These are phyloP conservation scores for Amanita polypyramis DNA, from an alignment of 768 basidiomycete genomes.

Conservation along the genomic window DNA sequence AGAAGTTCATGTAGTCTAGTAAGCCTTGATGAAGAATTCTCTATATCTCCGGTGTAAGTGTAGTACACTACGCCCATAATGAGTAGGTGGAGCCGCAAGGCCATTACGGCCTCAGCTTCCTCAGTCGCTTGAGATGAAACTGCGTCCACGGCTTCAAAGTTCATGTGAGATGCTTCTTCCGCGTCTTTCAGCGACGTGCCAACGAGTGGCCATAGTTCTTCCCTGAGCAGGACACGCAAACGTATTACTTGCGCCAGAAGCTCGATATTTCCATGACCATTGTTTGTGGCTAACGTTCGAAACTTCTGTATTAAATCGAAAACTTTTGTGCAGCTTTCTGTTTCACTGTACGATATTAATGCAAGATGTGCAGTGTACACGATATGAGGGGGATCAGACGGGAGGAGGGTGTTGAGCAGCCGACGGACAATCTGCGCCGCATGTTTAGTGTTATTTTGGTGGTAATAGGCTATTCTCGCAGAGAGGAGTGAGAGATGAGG, in stretches of 20 bases:
- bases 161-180: conserved; percentile 40
- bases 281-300: conserved; percentile 16
- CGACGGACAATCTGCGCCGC: conserved; percentile 50
- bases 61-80: conserved; percentile 51
- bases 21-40: conserved; percentile 39
- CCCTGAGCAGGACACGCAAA: conserved; percentile 43
- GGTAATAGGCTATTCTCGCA: conserved; percentile 41
- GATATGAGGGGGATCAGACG: conserved; percentile 40
- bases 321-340: conserved; percentile 13
- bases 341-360: conserved; percentile 27
- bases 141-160: conserved; percentile 12
- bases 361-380: conserved; percentile 47
- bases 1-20: conserved; percentile 55
- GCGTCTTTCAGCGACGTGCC: conserved; percentile 33
- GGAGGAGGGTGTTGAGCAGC: conserved; percentile 29
- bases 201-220: conserved; percentile 45
- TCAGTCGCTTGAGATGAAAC: conserved; percentile 4
- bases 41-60: conserved; percentile 45
- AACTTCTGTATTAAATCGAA: conserved; percentile 26
- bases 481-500: conserved; percentile 53
- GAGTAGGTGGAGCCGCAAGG: conserved; percentile 44
- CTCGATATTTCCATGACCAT: conserved; percentile 30
- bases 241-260: conserved; percentile 46
- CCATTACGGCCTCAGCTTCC: conserved; percentile 17
- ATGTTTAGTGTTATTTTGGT: conserved; percentile 42